Conservation (phyloP, 441 rosid species). For the Populus hybrid region DNA sequence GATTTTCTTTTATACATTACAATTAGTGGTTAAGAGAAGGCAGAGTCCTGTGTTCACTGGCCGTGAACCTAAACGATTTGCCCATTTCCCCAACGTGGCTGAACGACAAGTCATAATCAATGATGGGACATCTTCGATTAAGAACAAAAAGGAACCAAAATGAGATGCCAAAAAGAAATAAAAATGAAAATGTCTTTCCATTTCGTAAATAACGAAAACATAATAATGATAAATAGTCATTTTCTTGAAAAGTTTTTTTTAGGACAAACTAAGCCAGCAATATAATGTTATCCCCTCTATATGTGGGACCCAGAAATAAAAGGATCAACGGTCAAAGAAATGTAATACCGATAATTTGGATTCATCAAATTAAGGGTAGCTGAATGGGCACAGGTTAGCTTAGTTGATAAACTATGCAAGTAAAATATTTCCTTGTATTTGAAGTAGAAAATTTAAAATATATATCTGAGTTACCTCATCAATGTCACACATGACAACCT, state of each 20-base stretch:
- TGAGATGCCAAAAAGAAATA: not conserved
- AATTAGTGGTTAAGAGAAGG: not conserved
- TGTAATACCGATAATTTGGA: not conserved
- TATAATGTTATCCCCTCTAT: not conserved
- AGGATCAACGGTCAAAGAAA: not conserved
- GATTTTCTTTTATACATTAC: not conserved
- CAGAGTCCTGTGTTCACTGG: not conserved
- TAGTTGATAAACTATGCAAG: not conserved
- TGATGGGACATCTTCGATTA: too few relatives aligned
- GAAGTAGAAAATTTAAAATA: not conserved
- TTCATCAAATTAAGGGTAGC: not conserved
- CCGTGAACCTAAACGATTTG: not conserved
- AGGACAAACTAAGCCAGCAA: not conserved
- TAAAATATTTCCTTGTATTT: too few relatives aligned
- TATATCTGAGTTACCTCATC: conserved; percentile 39
- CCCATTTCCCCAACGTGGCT: not conserved
- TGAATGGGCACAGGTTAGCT: not conserved
- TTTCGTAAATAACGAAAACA: not conserved
- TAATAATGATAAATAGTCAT: not conserved
- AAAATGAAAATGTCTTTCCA: not conserved
- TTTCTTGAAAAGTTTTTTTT: not conserved
- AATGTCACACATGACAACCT: conserved; percentile 60
- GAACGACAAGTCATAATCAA: not conserved
- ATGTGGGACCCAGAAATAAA: not conserved
- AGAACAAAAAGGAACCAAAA: not conserved